Evolutionary conservation across 257 asterid species (phyloP).

Genomic region (Orobanche coerulescens): DNA sequence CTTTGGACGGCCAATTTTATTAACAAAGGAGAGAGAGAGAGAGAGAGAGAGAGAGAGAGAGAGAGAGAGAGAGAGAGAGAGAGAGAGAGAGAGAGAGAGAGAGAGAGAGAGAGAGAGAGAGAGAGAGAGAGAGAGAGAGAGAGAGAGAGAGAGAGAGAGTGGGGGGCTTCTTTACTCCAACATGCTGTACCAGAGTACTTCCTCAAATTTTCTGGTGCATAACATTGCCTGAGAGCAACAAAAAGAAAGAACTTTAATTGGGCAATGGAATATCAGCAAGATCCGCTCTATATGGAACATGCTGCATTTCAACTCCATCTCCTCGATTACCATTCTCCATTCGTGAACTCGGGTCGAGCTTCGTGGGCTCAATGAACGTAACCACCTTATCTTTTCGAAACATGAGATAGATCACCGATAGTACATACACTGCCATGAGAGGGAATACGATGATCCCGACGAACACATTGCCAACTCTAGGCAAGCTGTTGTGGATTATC

Average conservation of each 20-base stretch:
- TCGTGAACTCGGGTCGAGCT: constrained; percentile 26
- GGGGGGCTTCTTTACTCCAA: no score
- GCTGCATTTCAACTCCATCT: constrained; percentile 16
- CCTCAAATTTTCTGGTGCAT: no score
- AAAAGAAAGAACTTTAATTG: not conserved
- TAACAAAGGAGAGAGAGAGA: no score
- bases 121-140: no score
- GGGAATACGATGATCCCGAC: constrained; percentile 73
- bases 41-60: no score
- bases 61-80: no score
- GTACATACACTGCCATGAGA: constrained; percentile 53
- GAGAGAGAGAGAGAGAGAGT: no score
- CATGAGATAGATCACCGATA: constrained; percentile 66
- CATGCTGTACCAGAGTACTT: no score
- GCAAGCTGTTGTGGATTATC: constrained; percentile 54
- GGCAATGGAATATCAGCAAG: constrained; percentile 1
- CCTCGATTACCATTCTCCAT: constrained; percentile 38
- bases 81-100: no score
- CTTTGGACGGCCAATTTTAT: no score
- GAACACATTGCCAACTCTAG: constrained; percentile 60
- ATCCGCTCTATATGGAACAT: not conserved
- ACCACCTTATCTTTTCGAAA: constrained; percentile 62
- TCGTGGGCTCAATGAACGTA: constrained; percentile 48
- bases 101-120: no score
- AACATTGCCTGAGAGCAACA: no score